phyloP scores from a whole-genome alignment of 2,329 filamentous ascomycete genomes.

The Aspergillus transmontanensis region DNA sequence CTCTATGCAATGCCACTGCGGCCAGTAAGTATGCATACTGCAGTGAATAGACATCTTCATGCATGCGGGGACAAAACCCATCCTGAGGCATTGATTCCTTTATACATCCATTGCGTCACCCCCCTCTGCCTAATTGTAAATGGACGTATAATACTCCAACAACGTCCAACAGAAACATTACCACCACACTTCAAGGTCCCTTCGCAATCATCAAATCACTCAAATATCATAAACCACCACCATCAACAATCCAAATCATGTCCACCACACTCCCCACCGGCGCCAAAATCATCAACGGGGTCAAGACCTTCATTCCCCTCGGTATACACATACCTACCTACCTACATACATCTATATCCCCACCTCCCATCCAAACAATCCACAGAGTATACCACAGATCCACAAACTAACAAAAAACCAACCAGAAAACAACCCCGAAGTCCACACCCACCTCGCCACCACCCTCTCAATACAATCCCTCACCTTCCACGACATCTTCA shows the following conservation, averaged over 20 bases:
- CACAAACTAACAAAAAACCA: slow-evolving; percentile 12
- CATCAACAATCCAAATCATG: not conserved
- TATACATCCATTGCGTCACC: not conserved
- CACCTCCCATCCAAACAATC: not conserved
- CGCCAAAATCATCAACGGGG: slow-evolving; percentile 29
- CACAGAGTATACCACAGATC: not conserved
- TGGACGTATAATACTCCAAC: not conserved
- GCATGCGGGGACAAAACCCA: not conserved
- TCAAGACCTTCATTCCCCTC: slow-evolving; percentile 37
- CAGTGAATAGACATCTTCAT: not conserved
- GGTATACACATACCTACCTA: slow-evolving; percentile 20
- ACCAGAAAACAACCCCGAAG: slow-evolving; percentile 58
- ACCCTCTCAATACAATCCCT: slow-evolving; percentile 52
- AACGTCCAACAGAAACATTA: not conserved
- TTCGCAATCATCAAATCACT: not conserved
- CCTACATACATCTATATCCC: not conserved
- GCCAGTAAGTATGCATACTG: not conserved
- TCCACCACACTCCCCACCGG: slow-evolving; percentile 12
- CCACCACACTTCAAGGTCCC: not conserved
- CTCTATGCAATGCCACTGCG: not conserved
- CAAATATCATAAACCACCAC: not conserved
- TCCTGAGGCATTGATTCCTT: not conserved
- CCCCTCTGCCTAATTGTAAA: not conserved
- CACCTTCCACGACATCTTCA: slow-evolving; percentile 58
- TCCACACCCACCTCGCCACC: slow-evolving; percentile 54